phyloP scores from a whole-genome alignment of 2,329 filamentous ascomycete genomes.

The Trichophyton simii region DNA sequence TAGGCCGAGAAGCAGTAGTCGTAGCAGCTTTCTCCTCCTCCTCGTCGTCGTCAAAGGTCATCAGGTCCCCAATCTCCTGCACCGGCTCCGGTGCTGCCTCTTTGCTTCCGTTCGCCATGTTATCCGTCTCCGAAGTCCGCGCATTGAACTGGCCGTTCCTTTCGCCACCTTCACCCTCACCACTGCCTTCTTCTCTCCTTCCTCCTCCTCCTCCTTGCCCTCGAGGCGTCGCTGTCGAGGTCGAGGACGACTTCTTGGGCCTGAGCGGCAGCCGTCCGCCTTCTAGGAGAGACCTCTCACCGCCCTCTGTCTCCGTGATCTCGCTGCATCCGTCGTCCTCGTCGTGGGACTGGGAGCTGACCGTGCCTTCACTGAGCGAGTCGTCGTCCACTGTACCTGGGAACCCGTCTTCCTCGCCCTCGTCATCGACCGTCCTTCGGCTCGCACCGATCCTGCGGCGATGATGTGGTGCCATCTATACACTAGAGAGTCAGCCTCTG shows the following conservation, averaged over 20 bases:
- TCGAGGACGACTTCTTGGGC: slow-evolving; percentile 13
- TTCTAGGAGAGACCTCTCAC: neutral
- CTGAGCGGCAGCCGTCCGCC: neutral
- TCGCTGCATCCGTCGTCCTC: slow-evolving; percentile 41
- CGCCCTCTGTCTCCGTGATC: neutral
- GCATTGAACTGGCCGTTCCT: slow-evolving; percentile 21
- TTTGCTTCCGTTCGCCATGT: slow-evolving; percentile 48
- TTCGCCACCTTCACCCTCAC: slow-evolving; percentile 15
- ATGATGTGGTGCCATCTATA: slow-evolving; percentile 30
- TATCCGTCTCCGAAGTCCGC: slow-evolving; percentile 44
- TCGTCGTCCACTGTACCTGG: slow-evolving; percentile 45
- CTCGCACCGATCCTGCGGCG: slow-evolving; percentile 35
- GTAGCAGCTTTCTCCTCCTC: no score
- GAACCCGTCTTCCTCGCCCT: slow-evolving; percentile 39
- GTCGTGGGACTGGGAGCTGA: slow-evolving; percentile 43
- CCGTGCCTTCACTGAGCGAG: slow-evolving; percentile 50
- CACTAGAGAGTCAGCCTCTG: neutral
- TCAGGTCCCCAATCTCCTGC: slow-evolving; percentile 15
- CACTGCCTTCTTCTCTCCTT: neutral
- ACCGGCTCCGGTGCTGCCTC: slow-evolving; percentile 28
- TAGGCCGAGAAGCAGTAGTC: neutral
- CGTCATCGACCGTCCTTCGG: slow-evolving; percentile 34
- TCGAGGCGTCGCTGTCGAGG: slow-evolving; percentile 9
- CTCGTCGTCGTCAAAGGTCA: no score
- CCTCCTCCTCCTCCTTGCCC: slow-evolving; percentile 12